A percentile compares a stretch with the other conserved stretches of the same genome.
Evolutionary conservation across 2,329 filamentous ascomycete species (phyloP).

Genomic region (Lasiodiplodia gonubiensis): DNA sequence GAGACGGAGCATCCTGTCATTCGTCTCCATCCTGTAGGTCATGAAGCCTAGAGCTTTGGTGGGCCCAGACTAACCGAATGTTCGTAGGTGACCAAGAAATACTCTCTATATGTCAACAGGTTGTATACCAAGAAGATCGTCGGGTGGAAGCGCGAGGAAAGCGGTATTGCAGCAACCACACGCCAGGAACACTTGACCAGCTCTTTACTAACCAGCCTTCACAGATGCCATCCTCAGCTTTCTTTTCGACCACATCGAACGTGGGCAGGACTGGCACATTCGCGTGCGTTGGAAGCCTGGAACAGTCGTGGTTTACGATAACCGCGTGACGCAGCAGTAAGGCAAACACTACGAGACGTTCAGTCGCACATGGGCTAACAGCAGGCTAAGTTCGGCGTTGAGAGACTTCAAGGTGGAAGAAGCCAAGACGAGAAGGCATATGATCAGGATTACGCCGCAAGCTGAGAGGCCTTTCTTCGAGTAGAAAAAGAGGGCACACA

Average conservation of each 20-base stretch:
- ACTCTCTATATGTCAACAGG: conserved; percentile 31
- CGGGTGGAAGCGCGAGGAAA: conserved; percentile 31
- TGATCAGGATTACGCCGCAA: conserved; percentile 19
- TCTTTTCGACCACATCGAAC: conserved; percentile 29
- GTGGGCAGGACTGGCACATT: conserved; percentile 23
- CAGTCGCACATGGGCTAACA: neutral
- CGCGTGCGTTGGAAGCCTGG: conserved; percentile 27
- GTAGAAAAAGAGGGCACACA: neutral
- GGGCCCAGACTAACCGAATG: neutral
- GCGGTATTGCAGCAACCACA: conserved; percentile 1
- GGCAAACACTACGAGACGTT: neutral
- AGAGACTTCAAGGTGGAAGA: conserved; percentile 15
- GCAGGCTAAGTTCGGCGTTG: conserved; percentile 1
- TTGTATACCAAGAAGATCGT: conserved; percentile 31
- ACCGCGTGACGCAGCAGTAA: conserved; percentile 27
- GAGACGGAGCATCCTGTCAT: conserved; percentile 30
- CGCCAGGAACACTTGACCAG: neutral
- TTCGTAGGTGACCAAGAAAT: conserved; percentile 30
- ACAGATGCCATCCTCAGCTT: conserved; percentile 28
- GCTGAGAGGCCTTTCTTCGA: conserved; percentile 7
- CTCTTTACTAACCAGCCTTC: neutral
- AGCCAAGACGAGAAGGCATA: conserved; percentile 15
- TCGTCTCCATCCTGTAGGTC: conserved; percentile 29
- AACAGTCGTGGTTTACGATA: conserved; percentile 28
- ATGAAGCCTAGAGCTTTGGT: too few species aligned